Evolutionary conservation across 495 filamentous ascomycete genomes (phyloP), one percentile per base, ranked within the genome.

Genomic region (Penicillium riverlandense): DNA sequence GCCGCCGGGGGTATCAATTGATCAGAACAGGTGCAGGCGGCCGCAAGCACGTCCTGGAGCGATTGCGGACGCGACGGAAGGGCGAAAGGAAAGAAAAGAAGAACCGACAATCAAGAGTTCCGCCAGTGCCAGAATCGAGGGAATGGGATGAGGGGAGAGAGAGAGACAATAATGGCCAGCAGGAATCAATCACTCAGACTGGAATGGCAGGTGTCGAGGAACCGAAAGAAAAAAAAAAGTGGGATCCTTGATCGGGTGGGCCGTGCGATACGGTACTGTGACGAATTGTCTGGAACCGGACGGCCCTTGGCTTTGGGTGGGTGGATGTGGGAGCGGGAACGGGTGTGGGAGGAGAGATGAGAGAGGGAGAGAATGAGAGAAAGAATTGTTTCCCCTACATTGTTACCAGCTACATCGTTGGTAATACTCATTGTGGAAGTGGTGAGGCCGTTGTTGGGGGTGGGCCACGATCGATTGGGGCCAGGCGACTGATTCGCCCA

Each of bases 1-100:
- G 50, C 45, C 60, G 40, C 48, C 7, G 37, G 14, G 29, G 43
- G 47, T 51, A 57, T 57, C 41, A 51, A 34, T 39, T 36, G 38
- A 47, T 43, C 31, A 40, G 31, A 41, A 16, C 22, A 22, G 22
- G 22, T 22, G 37, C 38, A 49, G 48, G 43, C 37, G 15, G 22
- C 27, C 51, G 42, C 43, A 58, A 38, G 30, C 14, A 43, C 37
- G 53, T 49, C 41, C 31, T 41, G 37, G 35, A n/a, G 40, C 22
- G 22, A 37, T 14, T 14, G 34, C 29, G 40, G 37, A 44, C 36
- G 42, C 49, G 47, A 55, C 44, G 36, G 30, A 44, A 38, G 48
- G 37, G 16, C 16, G 30, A 40, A 11, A 31, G 14, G 41, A 43
- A 35, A 27, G 30, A 44, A 38, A 42, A 22, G 45, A 45, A 35